Conservation (phyloP, 371 early-diverging fungal genomes). For the Apophysomyces variabilis region DNA sequence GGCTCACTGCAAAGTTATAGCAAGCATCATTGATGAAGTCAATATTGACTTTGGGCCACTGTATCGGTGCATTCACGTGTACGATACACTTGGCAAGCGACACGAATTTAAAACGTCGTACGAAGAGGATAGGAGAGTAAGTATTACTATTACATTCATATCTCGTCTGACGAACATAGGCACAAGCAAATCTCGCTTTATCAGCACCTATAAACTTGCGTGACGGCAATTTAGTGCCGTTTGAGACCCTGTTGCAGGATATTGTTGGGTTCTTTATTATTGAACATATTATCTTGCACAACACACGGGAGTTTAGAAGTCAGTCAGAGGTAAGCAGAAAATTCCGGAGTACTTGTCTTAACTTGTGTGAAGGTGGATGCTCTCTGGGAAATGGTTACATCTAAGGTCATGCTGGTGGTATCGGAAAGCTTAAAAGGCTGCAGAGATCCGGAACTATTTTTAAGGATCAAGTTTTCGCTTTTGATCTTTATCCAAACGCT, state of each 20-base stretch:
- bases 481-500: conserved; percentile 88
- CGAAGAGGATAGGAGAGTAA: conserved; percentile 86
- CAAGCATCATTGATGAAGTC: conserved; percentile 69
- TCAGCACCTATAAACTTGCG: conserved; percentile 66
- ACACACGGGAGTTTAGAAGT: conserved; percentile 92
- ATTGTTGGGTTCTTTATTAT: conserved; percentile 96
- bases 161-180: conserved; percentile 35
- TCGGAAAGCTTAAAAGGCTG: conserved; percentile 80
- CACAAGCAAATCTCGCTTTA: conserved; percentile 76
- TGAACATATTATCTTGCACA: conserved; percentile 86
- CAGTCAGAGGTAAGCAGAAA: conserved; percentile 68
- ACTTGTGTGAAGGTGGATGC: conserved; percentile 67
- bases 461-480: conserved; percentile 76
- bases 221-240: conserved; percentile 67
- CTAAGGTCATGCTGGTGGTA: conserved; percentile 79
- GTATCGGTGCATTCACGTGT: conserved; percentile 95
- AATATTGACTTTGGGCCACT: conserved; percentile 92
- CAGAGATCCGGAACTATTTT: conserved; percentile 76
- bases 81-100: conserved; percentile 87
- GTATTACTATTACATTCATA: conserved; percentile 22
- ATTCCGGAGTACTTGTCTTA: neutral
- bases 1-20: conserved; percentile 32
- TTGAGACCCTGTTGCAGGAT: conserved; percentile 82
- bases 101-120: conserved; percentile 87
- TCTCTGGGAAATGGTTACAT: conserved; percentile 88